Evolutionary conservation across 1,139 yeast species (phyloP), one percentile per base, ranked within the genome.

Genomic region (Protomyces inundatus): DNA sequence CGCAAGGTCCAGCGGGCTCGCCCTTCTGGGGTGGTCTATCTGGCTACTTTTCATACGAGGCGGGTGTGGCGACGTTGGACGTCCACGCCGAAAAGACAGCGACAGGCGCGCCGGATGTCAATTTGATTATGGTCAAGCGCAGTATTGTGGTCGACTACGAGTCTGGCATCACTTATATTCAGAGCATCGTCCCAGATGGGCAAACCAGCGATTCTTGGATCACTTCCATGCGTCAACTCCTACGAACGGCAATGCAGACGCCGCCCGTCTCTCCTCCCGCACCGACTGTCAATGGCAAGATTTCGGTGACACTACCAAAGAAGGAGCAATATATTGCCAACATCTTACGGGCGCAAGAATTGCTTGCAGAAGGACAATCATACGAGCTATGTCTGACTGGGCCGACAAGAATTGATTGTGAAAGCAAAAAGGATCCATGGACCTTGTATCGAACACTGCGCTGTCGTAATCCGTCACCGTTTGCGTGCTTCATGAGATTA

Each of bases 351-450:
- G 89, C 97, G 72, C 95, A 90, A 73, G 81, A 83, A 30, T 84
- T 77, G 68, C 79, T 95, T 54, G 84, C 81, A 64, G 77, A 85
- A 3, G 99, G 99, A 9, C 95, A 93, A 71, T 90, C 98, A 1
- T 95, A 95, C 71, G 99, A 95, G 73, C 80, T 95, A 34, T 93
- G 98, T 72, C 79, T 93, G 50, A 93, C 98, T 0, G 86, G 88
- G 0, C 88, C 84, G 68, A 89, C 95, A 68, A 80, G 79, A 63
- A 80, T 91, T 32, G 75, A 33, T 3, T 65, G 67, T 23, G 35
- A 52, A 14, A n/a, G 51, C 14, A 32, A 23, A 6, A 77, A 85
- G 55, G 69, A 68, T 4, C 68, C 66, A 1, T 93, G 98, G 97
- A 83, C 83, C 34, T 79, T 93, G 4, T 95, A 90, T 76, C 86